Conservation (phyloP, 1,139 yeast species). For the Yamadazyma diospyri region DNA sequence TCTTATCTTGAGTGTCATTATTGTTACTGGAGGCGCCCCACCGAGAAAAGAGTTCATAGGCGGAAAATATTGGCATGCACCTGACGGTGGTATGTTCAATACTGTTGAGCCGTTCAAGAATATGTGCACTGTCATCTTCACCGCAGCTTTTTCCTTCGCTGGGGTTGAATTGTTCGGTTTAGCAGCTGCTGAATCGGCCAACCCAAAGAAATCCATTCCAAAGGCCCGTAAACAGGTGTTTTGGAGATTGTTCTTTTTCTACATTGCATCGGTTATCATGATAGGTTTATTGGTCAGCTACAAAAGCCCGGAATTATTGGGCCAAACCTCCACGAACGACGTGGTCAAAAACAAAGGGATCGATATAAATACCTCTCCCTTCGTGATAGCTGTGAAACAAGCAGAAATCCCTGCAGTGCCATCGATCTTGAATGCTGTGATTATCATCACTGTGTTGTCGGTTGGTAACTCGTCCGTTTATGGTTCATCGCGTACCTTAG, state of each 20-base stretch:
- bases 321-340: conserved; percentile 15
- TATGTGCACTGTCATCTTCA: conserved; percentile 74
- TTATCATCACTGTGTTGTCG: conserved; percentile 29
- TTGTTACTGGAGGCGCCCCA: conserved; percentile 34
- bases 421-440: conserved; percentile 30
- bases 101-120: conserved; percentile 55
- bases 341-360: conserved; percentile 18
- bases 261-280: conserved; percentile 27
- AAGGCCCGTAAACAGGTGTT: conserved; percentile 35
- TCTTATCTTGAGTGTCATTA: conserved; percentile 25
- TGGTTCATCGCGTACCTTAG: conserved; percentile 34
- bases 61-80: conserved; percentile 30
- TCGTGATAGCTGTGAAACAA: conserved; percentile 36
- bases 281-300: conserved; percentile 32
- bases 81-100: conserved; percentile 30
- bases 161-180: conserved; percentile 31
- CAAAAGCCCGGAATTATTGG: conserved; percentile 18
- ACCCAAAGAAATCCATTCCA: conserved; percentile 31
- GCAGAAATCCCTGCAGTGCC: conserved; percentile 31
- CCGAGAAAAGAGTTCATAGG: conserved; percentile 33
- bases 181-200: conserved; percentile 33
- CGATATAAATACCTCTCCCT: conserved; percentile 40
- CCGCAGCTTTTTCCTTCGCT: conserved; percentile 80
- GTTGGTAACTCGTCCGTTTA: conserved; percentile 36
- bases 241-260: conserved; percentile 32